phyloP scores from a whole-genome alignment of 805 yeast genomes.

The Barnettozyma pratensis region DNA sequence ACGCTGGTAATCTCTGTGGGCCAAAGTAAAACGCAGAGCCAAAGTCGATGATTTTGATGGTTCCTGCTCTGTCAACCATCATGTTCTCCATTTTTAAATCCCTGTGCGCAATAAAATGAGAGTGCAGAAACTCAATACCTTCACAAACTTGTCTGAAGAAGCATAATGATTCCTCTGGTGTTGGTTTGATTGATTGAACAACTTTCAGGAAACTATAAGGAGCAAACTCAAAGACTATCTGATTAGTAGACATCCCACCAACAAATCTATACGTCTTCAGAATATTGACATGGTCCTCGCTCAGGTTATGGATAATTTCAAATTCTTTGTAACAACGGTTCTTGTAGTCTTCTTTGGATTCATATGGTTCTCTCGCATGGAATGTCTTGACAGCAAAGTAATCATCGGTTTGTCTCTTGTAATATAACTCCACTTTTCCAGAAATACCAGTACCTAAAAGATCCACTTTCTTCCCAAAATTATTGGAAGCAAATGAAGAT shows the following conservation, averaged over 20 bases:
- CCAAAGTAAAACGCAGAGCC: constrained; percentile 79
- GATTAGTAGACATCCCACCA: constrained; percentile 49
- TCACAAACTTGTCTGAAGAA: constrained; percentile 73
- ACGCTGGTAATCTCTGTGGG: constrained; percentile 49
- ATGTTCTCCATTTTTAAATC: constrained; percentile 91
- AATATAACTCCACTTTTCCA: constrained; percentile 31
- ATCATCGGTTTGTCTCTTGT: constrained; percentile 12
- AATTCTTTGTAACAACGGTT: constrained; percentile 74
- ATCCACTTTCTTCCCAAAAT: constrained; percentile 17
- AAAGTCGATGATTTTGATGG: constrained; percentile 83
- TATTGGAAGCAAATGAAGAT: background rate
- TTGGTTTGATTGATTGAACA: constrained; percentile 77
- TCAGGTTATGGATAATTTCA: constrained; percentile 61
- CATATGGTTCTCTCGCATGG: constrained; percentile 40
- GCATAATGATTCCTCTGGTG: constrained; percentile 60
- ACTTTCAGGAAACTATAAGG: constrained; percentile 84
- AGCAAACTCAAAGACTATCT: constrained; percentile 84
- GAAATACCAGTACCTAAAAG: constrained; percentile 29
- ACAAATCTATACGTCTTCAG: constrained; percentile 70
- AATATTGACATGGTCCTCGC: constrained; percentile 60
- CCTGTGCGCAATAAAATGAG: constrained; percentile 80
- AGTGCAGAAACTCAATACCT: constrained; percentile 72
- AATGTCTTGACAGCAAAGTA: constrained; percentile 42
- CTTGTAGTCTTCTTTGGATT: constrained; percentile 59
- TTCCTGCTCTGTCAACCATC: constrained; percentile 67